These are phyloP conservation scores for Isoetes engelmannii DNA, from an alignment of 83 land plant genomes.

Conservation along the genomic window DNA sequence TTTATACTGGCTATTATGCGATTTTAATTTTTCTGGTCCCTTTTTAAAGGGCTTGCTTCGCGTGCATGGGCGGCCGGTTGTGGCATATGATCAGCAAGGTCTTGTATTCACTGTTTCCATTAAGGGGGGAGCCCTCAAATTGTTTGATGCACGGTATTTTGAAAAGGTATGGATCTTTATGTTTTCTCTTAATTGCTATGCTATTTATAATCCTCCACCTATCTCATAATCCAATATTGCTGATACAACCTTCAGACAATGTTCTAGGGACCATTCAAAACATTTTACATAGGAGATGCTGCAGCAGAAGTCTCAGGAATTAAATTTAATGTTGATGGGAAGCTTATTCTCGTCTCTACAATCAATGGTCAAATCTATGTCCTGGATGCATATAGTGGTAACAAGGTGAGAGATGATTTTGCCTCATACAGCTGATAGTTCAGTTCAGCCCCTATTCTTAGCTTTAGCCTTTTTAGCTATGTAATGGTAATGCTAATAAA, in stretches of 20 bases:
- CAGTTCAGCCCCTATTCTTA: neutral
- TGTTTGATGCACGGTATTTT: neutral
- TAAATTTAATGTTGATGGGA: constrained; percentile 5
- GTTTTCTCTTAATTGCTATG: neutral
- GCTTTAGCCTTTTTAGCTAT: neutral
- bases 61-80: constrained; percentile 1
- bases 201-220: neutral
- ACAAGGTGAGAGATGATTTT: neutral
- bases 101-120: neutral
- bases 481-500: too few relatives aligned
- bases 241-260: too few relatives aligned
- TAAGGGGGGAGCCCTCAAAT: neutral
- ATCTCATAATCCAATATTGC: too few relatives aligned
- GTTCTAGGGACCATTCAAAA: constrained; percentile 1
- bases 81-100: constrained; percentile 5
- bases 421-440: neutral
- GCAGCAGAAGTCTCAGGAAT: constrained; percentile 9
- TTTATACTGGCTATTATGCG: too few relatives aligned
- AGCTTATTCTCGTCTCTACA: constrained; percentile 6
- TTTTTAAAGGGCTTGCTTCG: constrained; percentile 1
- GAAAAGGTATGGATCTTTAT: constrained; percentile 4
- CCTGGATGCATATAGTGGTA: constrained; percentile 3
- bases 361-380: neutral
- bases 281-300: constrained; percentile 2
- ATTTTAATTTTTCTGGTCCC: neutral